Evolutionary conservation across 768 basidiomycete species (phyloP), one percentile per base, ranked within the genome.

Genomic region (Pleurotus eryngii): DNA sequence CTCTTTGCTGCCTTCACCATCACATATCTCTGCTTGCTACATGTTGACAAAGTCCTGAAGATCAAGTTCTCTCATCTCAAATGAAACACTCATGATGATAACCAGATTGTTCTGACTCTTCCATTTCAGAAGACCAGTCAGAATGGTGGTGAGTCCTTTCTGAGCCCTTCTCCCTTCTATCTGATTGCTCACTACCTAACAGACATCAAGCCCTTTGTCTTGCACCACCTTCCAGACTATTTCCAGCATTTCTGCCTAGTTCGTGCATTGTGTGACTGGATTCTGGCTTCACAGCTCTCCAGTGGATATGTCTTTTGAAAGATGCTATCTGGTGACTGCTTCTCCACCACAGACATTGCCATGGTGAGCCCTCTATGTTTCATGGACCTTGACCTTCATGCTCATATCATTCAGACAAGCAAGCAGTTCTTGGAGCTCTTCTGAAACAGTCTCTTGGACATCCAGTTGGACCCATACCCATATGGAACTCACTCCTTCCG

Each of bases 401-500:
- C 27, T 30, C 27, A 30, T 12, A 46, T 5, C 45, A 6, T 24
- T 18, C 56, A 77, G 74, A 70, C 68, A 1, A 63, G 72, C 0
- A 70, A 76, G 43, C 62, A 69, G 26, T 75, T 76, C 49, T 66
- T 80, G 0, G 67, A 74, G 46, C 58, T 69, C 15, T 76, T 78
- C 42, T 62, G 72, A 1, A 72, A 75, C 58, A 76, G 77, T 55
- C 64, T 80, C 1, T 57, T 73, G 4, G 77, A 80, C 54, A 65
- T 80, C 22, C 51, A 57, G 0, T 50, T 76, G 40, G 72, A 79
- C 60, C 70, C 72, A 0, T 40, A 59, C 5, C 66, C 71, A 1
- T 77, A 76, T 63, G 72, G 76, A 7, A 76, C 73, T 1, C 75
- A 76, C 61, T 73, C 76, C 0, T 76, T 80, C 63, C 67, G 69